Base-by-base conservation (phyloP, 768 basidiomycete species). In the Boletus rubescentipes region DNA sequence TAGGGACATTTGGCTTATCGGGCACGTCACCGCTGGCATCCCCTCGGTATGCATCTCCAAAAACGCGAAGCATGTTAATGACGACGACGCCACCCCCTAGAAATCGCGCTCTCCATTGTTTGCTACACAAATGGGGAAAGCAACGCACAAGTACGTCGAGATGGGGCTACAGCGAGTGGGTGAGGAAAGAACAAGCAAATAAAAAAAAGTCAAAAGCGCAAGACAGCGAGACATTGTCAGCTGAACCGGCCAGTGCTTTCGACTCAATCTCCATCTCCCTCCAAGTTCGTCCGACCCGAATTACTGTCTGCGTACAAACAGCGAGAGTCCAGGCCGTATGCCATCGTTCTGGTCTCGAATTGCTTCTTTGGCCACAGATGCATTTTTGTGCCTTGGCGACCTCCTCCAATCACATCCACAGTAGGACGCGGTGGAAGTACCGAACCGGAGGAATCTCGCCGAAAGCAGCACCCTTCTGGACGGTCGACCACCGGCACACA, bases 311-410 rank as follows among this genome's bases (percentile, higher is more conserved):
- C 12, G 11, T 26, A 36, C 21, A 18, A 46, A 43, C 32, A 23
- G 37, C 23, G 21, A 47, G 21, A 12, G 10, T 38, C 16, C 38
- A 46, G 38, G 21, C 8, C 18, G 37, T 20, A 38, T 7, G 4
- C 54, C 57, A 39, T 40, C 29, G 11, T 21, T 29, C 47, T 46
- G 49, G 52, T 41, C 23, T 46, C 23, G 39, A 51, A 1, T 52
- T 50, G 48, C 49, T 41, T 31, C 41, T 44, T 53, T 23, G 34
- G 32, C 23, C 9, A 38, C 1, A 20, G 18, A 42, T 62, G 21
- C 62, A 55, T 67, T 59, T 21, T 18, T 54, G 60, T 62, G 57
- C 54, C 65, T 62, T 45, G 30, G 32, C 31, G 18, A 10, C 23
- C 18, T 37, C 18, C 16, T 34, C 29, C 39, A 53, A 37, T 46